These are phyloP conservation scores for Leucocoprinus birnbaumii DNA, from an alignment of 768 basidiomycete species.

Conservation along the genomic window DNA sequence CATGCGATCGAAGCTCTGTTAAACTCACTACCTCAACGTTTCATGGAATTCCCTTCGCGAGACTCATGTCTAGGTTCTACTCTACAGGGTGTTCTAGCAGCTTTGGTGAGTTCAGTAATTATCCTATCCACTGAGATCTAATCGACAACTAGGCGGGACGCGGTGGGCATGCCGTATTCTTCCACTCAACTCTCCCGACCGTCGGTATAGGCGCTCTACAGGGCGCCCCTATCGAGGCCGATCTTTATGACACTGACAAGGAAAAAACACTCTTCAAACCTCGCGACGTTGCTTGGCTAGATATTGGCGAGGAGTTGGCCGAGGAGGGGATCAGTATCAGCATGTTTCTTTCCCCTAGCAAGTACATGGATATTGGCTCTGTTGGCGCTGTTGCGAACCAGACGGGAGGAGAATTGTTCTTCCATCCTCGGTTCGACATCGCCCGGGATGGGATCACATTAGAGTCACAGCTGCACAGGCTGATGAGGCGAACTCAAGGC, in stretches of 20 bases:
- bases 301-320: slow-evolving; percentile 84
- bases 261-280: slow-evolving; percentile 80
- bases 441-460: slow-evolving; percentile 62
- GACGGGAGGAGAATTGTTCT: slow-evolving; percentile 90
- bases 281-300: slow-evolving; percentile 76
- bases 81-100: slow-evolving; percentile 66
- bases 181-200: slow-evolving; percentile 67
- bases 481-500: slow-evolving; percentile 66
- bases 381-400: slow-evolving; percentile 72
- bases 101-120: slow-evolving; percentile 49
- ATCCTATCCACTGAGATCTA: neutral
- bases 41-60: slow-evolving; percentile 41
- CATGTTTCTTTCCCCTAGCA: slow-evolving; percentile 79
- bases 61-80: slow-evolving; percentile 79
- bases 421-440: slow-evolving; percentile 85
- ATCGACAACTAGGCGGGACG: slow-evolving; percentile 44
- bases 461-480: slow-evolving; percentile 70
- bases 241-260: slow-evolving; percentile 80
- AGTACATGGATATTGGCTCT: slow-evolving; percentile 83
- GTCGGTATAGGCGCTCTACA: slow-evolving; percentile 70
- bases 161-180: slow-evolving; percentile 78
- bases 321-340: slow-evolving; percentile 89
- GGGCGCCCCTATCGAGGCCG: slow-evolving; percentile 54
- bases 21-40: slow-evolving; percentile 58
- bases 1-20: slow-evolving; percentile 66